A percentile compares a stretch with the other conserved stretches of the same genome.
phyloP scores from a whole-genome alignment of 306 rosid genomes.

The Cicer pinnatifidum region DNA sequence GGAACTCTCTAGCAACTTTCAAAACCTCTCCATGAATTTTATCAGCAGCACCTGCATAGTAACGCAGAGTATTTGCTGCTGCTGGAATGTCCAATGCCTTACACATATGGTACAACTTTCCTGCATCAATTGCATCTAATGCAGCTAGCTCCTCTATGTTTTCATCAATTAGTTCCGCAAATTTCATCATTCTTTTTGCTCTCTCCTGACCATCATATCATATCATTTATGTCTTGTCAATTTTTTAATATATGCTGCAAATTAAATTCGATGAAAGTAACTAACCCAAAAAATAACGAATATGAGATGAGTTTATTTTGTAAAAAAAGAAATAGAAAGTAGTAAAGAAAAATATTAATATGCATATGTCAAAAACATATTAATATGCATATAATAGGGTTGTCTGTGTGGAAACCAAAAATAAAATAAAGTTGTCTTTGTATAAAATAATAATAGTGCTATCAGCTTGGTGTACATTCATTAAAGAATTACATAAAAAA shows the following conservation, averaged over 20 bases:
- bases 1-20: conserved; percentile 57
- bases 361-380: too few relatives aligned
- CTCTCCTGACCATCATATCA: conserved; percentile 55
- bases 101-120: conserved; percentile 50
- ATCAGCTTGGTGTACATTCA: too few relatives aligned
- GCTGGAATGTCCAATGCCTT: conserved; percentile 61
- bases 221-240: background rate
- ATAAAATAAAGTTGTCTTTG: too few relatives aligned
- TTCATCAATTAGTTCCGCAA: conserved; percentile 66
- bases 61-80: conserved; percentile 53
- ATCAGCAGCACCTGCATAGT: conserved; percentile 92
- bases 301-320: too few relatives aligned
- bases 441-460: too few relatives aligned
- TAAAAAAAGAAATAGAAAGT: too few relatives aligned
- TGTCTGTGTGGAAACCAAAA: too few relatives aligned
- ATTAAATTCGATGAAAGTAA: background rate
- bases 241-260: background rate
- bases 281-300: background rate
- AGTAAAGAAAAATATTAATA: too few relatives aligned
- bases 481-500: too few relatives aligned
- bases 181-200: conserved; percentile 60
- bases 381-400: too few relatives aligned
- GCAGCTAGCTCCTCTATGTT: conserved; percentile 67
- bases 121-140: conserved; percentile 73
- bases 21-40: conserved; percentile 74